Conservation (phyloP, 148 eudicot genomes). For the Heliosperma pusillum region DNA sequence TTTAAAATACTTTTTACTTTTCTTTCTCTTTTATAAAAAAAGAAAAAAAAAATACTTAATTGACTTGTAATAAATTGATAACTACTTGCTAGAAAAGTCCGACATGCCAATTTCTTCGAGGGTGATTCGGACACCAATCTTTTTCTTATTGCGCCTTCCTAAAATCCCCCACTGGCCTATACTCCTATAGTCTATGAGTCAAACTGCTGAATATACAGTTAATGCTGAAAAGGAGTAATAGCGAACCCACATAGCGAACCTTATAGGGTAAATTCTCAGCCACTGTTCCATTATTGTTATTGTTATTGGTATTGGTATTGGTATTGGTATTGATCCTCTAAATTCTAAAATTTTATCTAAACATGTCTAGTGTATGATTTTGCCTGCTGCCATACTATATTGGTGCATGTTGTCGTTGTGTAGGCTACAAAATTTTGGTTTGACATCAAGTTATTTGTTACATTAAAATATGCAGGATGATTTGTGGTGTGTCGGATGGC, state of each 20-base stretch:
- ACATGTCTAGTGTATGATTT: neutral
- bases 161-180: neutral
- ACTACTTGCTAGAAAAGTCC: neutral
- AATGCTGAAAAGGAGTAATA: neutral
- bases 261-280: neutral
- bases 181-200: neutral
- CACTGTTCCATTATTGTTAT: neutral
- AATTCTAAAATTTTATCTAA: neutral
- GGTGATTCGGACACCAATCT: neutral
- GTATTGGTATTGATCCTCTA: too few species aligned
- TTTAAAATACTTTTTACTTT: neutral
- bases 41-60: too few species aligned
- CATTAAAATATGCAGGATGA: conserved; percentile 55
- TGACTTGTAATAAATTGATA: neutral
- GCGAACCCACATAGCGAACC: neutral
- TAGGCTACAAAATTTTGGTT: neutral
- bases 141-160: neutral
- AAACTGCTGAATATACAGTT: neutral
- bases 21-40: too few species aligned
- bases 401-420: neutral
- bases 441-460: neutral
- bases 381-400: conserved; percentile 1
- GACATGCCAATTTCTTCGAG: neutral
- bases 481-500: conserved; percentile 88
- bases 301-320: too few species aligned